Evolutionary conservation across 2,329 filamentous ascomycete species (phyloP).

Genomic region (Aspergillus caelatus): DNA sequence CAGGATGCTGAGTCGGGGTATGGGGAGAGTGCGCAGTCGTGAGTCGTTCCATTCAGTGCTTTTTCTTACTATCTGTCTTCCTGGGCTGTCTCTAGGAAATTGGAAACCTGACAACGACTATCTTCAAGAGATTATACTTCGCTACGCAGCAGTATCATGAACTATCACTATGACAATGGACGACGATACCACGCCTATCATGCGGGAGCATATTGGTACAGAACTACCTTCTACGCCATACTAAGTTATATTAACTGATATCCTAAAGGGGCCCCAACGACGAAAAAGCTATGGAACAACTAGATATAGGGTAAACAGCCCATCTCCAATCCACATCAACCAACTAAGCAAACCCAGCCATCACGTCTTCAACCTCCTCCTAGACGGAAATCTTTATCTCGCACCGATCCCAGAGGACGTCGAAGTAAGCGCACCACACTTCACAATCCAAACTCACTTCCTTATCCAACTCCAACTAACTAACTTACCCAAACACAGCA

Average conservation of each 20-base stretch:
- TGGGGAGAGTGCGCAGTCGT: background rate
- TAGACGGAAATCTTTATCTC: constrained; percentile 30
- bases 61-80: background rate
- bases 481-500: background rate
- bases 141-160: constrained; percentile 20
- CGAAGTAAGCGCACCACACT: background rate
- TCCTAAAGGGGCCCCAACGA: constrained; percentile 22
- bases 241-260: background rate
- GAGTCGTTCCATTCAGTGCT: background rate
- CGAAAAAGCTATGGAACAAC: constrained; percentile 23
- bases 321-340: background rate
- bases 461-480: background rate
- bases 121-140: background rate
- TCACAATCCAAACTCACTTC: background rate
- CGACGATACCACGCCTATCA: constrained; percentile 38
- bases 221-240: background rate
- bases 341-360: constrained; percentile 31
- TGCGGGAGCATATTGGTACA: constrained; percentile 28
- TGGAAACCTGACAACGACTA: background rate
- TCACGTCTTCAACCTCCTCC: constrained; percentile 42
- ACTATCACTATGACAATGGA: constrained; percentile 33
- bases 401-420: constrained; percentile 23
- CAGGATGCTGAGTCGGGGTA: background rate
- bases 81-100: background rate
- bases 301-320: constrained; percentile 25